Base-by-base conservation (phyloP, 2,329 filamentous ascomycete species). In the Verticillium klebahnii region DNA sequence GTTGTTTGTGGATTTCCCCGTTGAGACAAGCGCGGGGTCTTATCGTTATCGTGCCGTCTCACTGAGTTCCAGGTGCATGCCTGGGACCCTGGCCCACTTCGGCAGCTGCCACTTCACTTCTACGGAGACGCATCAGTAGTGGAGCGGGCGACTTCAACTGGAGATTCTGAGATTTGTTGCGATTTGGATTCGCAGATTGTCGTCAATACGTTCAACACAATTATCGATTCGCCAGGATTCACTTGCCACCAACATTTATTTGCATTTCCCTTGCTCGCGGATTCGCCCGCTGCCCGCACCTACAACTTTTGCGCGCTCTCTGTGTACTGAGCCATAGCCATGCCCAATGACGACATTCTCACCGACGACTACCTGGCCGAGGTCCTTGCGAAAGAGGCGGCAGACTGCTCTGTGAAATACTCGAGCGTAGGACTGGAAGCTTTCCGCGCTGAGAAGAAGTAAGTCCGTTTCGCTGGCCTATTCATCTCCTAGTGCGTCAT, bases 291-390 rank as follows among this genome's bases (percentile, higher is more conserved):
- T 52, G 45, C 45, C 45, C 45, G n/a, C 45, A 52, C 7, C 45
- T 2, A 52, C 45, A 7, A 52, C 6, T 23, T 19, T 25, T 29
- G 11, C 19, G 12, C n/a, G 23, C 23, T 19, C n/a, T 12, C 12
- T 14, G 11, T 23, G 8, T 14, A 11, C 5, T 57, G n/a, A 12
- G 57, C 39, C n/a, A 40, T 56, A 40, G 50, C n/a, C 31, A 81
- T 80, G 78, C 61, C 75, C 12, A 77, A 78, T 60, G 76, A 84
- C 66, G 78, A 81, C n/a, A 71, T 85, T 29, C 74, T 89, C 56
- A 88, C 87, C 23, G 91, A 96, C 71, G 89, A 92, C 59, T 92
- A 93, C 70, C 87, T 97, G 65, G 92, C 92, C 17, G 83, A 84
- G 57, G 79, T 97, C n/a, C 81, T 98, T 39, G 85, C 88, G 58